Conservation (phyloP, 179 eudicot genomes). For the Sideroxylon spinosum region DNA sequence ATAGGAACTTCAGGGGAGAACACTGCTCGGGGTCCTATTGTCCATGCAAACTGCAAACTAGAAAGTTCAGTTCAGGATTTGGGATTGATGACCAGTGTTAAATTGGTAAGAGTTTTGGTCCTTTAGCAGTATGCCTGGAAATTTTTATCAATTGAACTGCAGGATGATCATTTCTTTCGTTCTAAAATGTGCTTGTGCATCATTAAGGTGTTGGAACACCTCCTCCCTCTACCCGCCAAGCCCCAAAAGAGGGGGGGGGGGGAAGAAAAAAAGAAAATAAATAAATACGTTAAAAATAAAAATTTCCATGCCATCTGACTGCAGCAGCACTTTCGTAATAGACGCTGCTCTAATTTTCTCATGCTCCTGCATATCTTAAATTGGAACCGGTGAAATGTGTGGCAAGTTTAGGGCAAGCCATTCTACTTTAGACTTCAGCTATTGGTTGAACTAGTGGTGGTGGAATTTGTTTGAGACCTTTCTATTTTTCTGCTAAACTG, state of each 20-base stretch:
- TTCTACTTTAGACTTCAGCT: background rate
- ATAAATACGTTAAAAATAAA: background rate
- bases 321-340: background rate
- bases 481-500: too few relatives aligned
- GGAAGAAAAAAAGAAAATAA: background rate
- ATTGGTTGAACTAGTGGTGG: too few relatives aligned
- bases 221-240: too few relatives aligned
- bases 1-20: constrained; percentile 30
- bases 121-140: background rate
- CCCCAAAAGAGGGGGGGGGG: too few relatives aligned
- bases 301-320: too few relatives aligned
- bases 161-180: background rate
- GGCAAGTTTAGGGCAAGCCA: background rate
- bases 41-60: constrained; percentile 67
- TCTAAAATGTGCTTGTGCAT: background rate
- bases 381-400: background rate
- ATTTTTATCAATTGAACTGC: background rate
- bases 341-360: background rate
- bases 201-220: background rate
- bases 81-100: constrained; percentile 42
- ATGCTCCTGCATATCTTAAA: background rate
- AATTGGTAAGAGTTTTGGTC: constrained; percentile 42
- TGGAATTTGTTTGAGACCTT: too few relatives aligned
- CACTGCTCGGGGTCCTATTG: constrained; percentile 45
- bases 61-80: constrained; percentile 46